Base-by-base conservation (phyloP, 768 basidiomycete species). In the Russula abietina region DNA sequence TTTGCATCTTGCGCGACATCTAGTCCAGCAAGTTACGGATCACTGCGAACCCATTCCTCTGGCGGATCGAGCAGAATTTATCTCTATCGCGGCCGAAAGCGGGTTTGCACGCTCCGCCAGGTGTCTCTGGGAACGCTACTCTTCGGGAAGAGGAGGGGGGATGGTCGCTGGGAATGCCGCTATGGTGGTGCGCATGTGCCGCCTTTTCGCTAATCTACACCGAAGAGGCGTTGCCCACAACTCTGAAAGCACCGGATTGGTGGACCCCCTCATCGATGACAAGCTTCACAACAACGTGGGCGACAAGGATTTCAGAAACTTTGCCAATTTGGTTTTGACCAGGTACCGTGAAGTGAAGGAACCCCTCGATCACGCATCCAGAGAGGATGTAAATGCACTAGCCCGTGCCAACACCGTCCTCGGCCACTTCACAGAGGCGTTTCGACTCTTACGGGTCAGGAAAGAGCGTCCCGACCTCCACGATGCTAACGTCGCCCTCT, bases 401-500 rank as follows among this genome's bases (percentile, higher is more conserved):
- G 86, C 86, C 2, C 80, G 86, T 61, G 83, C 80, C 24, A 80
- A 80, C 71, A 83, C 87, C 67, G 77, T 87, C 61, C 72, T 84
- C 28, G 84, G 82, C 24, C 70, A 78, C 51, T 70, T 78, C 65
- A 53, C 67, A 49, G 75, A 79, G 45, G 86, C 83, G 2, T 75
- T 86, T 59, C 67, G 71, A 11, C 73, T 77, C 26, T 74, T 89
- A 68, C 75, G 74, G 56, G 60, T 79, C 26, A 81, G 83, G 54
- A 72, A 70, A 59, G 81, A 85, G 69, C 68, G 79, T 56, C 86
- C 86, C 17, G 86, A 89, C 71, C 65, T 79, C 43, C 75, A 82
- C 69, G 88, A 90, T 69, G 74, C 87, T 55, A 88, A 88, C 68
- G 81, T 90, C 54, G 79, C 78, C 45, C 76, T 90, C 59, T 75